Evolutionary conservation across 345 rosid species (phyloP), one percentile per base, ranked within the genome.

Genomic region (Bretschneidera sinensis): DNA sequence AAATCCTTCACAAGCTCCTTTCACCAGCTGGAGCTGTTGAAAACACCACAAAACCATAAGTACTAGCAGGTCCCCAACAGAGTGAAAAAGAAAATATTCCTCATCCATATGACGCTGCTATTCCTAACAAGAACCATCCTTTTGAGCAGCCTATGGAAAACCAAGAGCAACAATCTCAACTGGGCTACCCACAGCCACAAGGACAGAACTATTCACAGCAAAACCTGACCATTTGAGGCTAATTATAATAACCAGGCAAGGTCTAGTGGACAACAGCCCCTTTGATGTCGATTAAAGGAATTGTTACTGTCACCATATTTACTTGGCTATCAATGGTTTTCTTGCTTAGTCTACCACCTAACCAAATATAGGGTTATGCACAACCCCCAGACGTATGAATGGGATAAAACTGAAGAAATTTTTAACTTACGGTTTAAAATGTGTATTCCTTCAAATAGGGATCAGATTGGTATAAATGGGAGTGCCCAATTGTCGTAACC

Each of bases 221-320:
- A 69, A 63, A 60, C 51, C 63, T 51, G 49, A 73, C 84, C 86
- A 15, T 63, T 71, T n/a, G n/a, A n/a, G n/a, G n/a, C n/a, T 39
- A 47, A 60, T 24, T 55, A 61, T 45, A 33, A 54, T 16, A 52
- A 61, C 22, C 69, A 63, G 64, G 64, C 70, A 77, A 22, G 60
- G 72, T 35, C 64, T 68, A 21, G 33, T 43, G 0, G 71, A 65
- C 39, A 62, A 48, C 50, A 19, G 63, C 13, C 24, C 80, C 17
- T 82, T 85, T 57, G 66, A 52, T 57, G 11, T 20, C 56, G 64
- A 16, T 19, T 13, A 55, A 48, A 31, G 63, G 47, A 17, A 24
- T 66, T 48, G 33, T 60, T 54, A 31, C 55, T 56, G 5, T 56
- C 47, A 9, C 52, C 17, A 19, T 0, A 48, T 5, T 48, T n/a